Evolutionary conservation across 2,329 filamentous ascomycete genomes (phyloP), one percentile per base, ranked within the genome.

Genomic region (Aspergillus ruber): DNA sequence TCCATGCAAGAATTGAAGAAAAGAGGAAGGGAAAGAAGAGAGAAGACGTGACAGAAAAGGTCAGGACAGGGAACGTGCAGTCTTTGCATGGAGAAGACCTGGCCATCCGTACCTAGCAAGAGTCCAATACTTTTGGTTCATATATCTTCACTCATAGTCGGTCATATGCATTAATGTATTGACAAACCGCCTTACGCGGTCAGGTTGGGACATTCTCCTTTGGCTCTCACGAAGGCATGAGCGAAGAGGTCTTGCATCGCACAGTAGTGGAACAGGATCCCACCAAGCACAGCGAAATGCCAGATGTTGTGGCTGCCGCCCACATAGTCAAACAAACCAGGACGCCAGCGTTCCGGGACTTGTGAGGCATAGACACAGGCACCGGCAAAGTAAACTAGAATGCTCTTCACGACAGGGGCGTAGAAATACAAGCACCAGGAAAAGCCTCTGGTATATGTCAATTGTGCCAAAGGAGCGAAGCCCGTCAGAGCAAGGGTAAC

Each of bases 241-340:
- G 85, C 78, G 63, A 98, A 98, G 69, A 98, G 93, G 47, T 90
- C 81, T 68, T 96, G 88, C 91, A 98, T 96, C 15, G 93, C 93
- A 18, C 80, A 79, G 71, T 97, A 98, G 69, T 98, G 93, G 67
- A 95, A 97, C n/a, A 97, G 70, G 49, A 98, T 98, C 9, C 93
- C 93, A 13, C 90, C 89, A 23, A 98, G 74, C 9, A 98, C 93
- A 6, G 93, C 93, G 29, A 95, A 71, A 69, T 98, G 93, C 93
- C 93, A 98, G 49, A 98, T 83, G 68, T 98, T 98, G 72, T 98
- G 93, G 67, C 88, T 94, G 41, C 89, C 90, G 35, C 93, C 93
- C 36, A 94, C 79, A 65, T 97, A 97, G 69, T 98, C 93, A 59
- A 98, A 98, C 65, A 86, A 82, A 43, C 93, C 93, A 0, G 93